Percentiles rank a stretch among this genome's conserved stretches.
These are phyloP conservation scores for Microbotryomycetes sp. DNA, from an alignment of 1,284 basidiomycete genomes.

Conservation along the genomic window DNA sequence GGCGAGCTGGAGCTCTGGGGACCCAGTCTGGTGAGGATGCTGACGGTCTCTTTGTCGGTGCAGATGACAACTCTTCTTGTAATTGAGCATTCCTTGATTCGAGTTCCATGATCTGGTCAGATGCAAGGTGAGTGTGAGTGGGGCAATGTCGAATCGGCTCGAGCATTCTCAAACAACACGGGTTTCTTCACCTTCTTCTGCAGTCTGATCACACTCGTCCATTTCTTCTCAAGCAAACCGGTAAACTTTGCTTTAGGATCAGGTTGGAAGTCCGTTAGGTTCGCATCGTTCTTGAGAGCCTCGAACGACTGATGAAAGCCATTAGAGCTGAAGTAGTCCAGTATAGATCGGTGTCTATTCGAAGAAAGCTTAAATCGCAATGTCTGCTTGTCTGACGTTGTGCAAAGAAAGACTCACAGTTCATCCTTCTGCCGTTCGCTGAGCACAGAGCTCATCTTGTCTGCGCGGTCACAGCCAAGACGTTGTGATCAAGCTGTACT, in stretches of 20 bases:
- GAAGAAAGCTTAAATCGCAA: neutral
- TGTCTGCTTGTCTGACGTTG: conserved; percentile 23
- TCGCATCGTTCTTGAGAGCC: conserved; percentile 56
- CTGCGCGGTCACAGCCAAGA: neutral
- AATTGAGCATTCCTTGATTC: conserved; percentile 70
- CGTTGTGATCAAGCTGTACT: neutral
- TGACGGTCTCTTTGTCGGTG: conserved; percentile 56
- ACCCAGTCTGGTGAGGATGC: conserved; percentile 70
- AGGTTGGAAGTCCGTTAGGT: conserved; percentile 58
- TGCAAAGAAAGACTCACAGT: conserved; percentile 53
- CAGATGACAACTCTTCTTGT: conserved; percentile 59
- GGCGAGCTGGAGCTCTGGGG: conserved; percentile 68
- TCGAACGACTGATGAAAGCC: conserved; percentile 60
- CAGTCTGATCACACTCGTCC: conserved; percentile 83
- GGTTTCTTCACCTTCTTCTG: conserved; percentile 91
- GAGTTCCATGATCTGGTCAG: conserved; percentile 71
- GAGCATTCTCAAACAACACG: neutral
- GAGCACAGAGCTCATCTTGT: conserved; percentile 20
- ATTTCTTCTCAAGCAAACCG: conserved; percentile 86
- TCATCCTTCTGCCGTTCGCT: conserved; percentile 61
- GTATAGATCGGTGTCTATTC: conserved; percentile 71
- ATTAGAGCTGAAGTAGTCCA: conserved; percentile 68
- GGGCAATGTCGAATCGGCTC: neutral
- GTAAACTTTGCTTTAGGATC: conserved; percentile 77
- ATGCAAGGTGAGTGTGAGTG: neutral